These are phyloP conservation scores for Phytophthora pisi DNA, from an alignment of 352 stramenopile genomes.

Conservation along the genomic window DNA sequence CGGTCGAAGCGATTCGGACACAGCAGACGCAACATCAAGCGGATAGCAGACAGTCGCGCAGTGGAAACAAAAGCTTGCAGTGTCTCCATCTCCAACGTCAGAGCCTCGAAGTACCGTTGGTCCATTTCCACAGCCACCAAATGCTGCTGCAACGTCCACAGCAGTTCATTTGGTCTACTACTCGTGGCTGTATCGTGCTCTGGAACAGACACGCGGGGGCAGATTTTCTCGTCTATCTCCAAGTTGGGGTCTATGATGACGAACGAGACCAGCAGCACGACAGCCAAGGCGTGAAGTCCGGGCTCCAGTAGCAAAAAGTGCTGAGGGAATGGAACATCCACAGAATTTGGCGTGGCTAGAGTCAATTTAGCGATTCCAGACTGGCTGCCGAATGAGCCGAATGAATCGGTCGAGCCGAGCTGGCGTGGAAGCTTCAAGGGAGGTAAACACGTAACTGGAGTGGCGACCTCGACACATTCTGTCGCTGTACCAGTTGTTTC, in stretches of 20 bases:
- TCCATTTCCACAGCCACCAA: conserved; percentile 27
- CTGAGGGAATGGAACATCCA: neutral
- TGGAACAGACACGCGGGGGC: conserved; percentile 40
- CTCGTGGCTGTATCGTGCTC: neutral
- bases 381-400: neutral
- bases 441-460: conserved; percentile 9
- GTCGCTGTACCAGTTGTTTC: neutral
- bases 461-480: neutral
- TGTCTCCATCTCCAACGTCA: conserved; percentile 42
- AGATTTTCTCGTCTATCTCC: conserved; percentile 44
- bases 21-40: conserved; percentile 44
- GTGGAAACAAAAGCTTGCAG: conserved; percentile 33
- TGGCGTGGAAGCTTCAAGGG: conserved; percentile 23
- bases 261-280: conserved; percentile 39
- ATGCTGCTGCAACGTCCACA: conserved; percentile 56
- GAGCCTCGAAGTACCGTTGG: conserved; percentile 25
- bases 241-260: conserved; percentile 42
- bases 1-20: conserved; percentile 48
- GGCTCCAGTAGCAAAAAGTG: conserved; percentile 22
- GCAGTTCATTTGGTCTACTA: conserved; percentile 28
- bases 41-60: conserved; percentile 35
- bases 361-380: conserved; percentile 12
- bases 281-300: conserved; percentile 34
- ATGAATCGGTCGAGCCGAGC: neutral
- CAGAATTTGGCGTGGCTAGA: neutral